Evolutionary conservation across 148 eudicot species (phyloP), one percentile per base, ranked within the genome.

Genomic region (Heliosperma pusillum): DNA sequence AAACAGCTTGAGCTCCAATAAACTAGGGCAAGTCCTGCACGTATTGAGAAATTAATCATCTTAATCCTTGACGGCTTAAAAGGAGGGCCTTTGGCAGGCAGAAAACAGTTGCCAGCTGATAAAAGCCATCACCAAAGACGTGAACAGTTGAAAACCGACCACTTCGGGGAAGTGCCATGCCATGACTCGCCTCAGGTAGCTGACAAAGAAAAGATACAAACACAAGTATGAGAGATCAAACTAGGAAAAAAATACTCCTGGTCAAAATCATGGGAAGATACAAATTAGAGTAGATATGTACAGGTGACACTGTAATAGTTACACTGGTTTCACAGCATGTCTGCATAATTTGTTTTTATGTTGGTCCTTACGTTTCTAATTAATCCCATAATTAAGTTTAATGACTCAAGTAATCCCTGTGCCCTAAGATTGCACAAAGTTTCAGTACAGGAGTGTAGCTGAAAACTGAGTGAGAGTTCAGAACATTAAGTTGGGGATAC

Each of bases 101-200:
- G 93, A 77, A 77, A 92, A 90, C 64, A 95, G 83, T 83, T 95
- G 98, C 92, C 96, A 95, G 82, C 98, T 92, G 69, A 89, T 84
- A 59, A 95, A 89, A 77, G 98, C 96, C 89, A 95, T 95, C 74
- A 84, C 84, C 83, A 92, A 80, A 64, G 98, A 95, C 67, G 89
- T 80, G 78, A 83, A 75, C 33, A 95, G 80, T 84, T 95, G 89
- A 79, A 95, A 92, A 63, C 96, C 93, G 57, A 95, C 98, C 27
- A 92, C 89, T 84, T 95, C 82, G 6, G 98, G 96, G 42, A 95
- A 85, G 71, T 95, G 91, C 98, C 98, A 95, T 82, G 91, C 98
- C 82, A 95, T 82, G 69, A 96, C 87, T 53, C 79, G 87, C 81
- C 84, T 87, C 86, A 92, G 75, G 79, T 95, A 95, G 85, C 98